These are phyloP conservation scores for Jackrogersella multiformis DNA, from an alignment of 495 filamentous ascomycete genomes.

Conservation along the genomic window DNA sequence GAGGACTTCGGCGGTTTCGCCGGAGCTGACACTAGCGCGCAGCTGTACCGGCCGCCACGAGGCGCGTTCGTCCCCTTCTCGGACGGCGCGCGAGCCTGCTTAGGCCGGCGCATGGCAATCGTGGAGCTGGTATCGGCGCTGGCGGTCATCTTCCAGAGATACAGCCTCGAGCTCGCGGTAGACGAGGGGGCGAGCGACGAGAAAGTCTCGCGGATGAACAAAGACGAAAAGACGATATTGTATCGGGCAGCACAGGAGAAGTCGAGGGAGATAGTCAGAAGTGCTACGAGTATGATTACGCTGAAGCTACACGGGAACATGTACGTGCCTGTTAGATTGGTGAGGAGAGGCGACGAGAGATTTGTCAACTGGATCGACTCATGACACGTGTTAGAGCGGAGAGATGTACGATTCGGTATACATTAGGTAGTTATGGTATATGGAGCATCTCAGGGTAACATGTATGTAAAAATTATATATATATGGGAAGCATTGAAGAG, in stretches of 20 bases:
- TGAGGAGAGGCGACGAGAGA: slow-evolving; percentile 68
- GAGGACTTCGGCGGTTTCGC: slow-evolving; percentile 66
- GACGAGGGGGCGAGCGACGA: slow-evolving; percentile 67
- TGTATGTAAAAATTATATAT: too few species aligned
- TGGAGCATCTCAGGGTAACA: neutral
- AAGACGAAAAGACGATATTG: slow-evolving; percentile 56
- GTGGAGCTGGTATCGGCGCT: slow-evolving; percentile 78
- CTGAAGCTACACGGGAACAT: slow-evolving; percentile 66
- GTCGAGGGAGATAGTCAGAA: slow-evolving; percentile 54
- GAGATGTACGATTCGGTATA: neutral
- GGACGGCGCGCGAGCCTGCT: slow-evolving; percentile 74
- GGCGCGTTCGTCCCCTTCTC: slow-evolving; percentile 78
- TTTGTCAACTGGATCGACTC: slow-evolving; percentile 59
- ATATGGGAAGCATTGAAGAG: neutral
- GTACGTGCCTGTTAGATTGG: slow-evolving; percentile 68
- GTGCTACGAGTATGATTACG: slow-evolving; percentile 66
- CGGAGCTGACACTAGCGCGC: slow-evolving; percentile 61
- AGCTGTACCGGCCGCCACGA: slow-evolving; percentile 66
- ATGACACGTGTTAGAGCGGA: slow-evolving; percentile 17
- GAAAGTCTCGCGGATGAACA: slow-evolving; percentile 64
- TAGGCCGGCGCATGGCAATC: slow-evolving; percentile 76
- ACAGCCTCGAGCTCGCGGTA: slow-evolving; percentile 72
- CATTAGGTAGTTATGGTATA: neutral
- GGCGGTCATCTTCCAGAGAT: slow-evolving; percentile 69
- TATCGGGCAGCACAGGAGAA: slow-evolving; percentile 64